Percentiles rank a stretch among this genome's conserved stretches.
Conservation (phyloP, 352 stramenopile genomes). For the Phytophthora brassicae region DNA sequence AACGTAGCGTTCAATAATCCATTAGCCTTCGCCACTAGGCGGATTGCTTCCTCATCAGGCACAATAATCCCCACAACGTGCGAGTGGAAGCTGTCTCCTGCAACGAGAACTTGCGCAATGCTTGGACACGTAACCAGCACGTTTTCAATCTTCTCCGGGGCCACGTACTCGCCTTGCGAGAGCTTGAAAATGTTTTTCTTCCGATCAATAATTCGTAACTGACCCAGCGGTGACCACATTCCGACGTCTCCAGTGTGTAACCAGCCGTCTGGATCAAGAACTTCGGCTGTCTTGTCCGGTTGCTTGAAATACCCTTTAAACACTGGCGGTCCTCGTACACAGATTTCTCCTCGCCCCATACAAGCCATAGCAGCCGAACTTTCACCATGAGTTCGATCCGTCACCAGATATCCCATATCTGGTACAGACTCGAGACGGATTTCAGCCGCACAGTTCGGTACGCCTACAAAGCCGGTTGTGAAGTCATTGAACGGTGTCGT, state of each 20-base stretch:
- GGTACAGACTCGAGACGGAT: constrained; percentile 95
- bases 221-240: constrained; percentile 91
- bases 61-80: constrained; percentile 95
- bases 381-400: constrained; percentile 61
- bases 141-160: constrained; percentile 97
- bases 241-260: constrained; percentile 98
- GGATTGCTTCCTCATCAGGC: constrained; percentile 53
- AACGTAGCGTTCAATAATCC: constrained; percentile 32
- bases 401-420: constrained; percentile 96
- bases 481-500: constrained; percentile 43
- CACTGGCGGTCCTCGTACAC: constrained; percentile 79
- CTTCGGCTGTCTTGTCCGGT: constrained; percentile 90
- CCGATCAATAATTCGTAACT: constrained; percentile 90
- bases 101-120: constrained; percentile 95
- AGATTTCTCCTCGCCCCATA: constrained; percentile 66
- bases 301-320: constrained; percentile 96
- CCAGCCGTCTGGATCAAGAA: constrained; percentile 92
- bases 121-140: constrained; percentile 87
- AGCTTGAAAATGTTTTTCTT: constrained; percentile 97
- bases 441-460: constrained; percentile 83
- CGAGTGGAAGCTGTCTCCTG: constrained; percentile 95
- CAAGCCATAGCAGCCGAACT: constrained; percentile 32
- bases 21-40: constrained; percentile 35
- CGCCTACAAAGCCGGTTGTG: constrained; percentile 90
- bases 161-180: constrained; percentile 95